Conservation (phyloP, 257 asterid species). For the Solanum bukasovii region DNA sequence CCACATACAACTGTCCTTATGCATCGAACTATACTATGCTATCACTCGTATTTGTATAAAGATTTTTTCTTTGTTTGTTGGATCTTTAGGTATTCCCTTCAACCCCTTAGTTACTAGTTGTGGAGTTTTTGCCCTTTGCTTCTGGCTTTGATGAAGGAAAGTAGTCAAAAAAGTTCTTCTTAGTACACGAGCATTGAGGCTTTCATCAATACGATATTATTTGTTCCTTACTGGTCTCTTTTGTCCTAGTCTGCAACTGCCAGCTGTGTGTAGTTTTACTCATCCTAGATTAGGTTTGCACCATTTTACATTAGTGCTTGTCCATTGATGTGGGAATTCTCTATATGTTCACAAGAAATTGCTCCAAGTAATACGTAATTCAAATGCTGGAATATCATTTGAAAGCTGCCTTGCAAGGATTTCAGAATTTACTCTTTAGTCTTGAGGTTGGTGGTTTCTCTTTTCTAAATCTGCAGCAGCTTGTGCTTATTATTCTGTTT, state of each 20-base stretch:
- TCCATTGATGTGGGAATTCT: background rate
- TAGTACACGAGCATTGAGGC: background rate
- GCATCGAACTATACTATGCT: slow-evolving; percentile 37
- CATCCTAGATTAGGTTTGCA: background rate
- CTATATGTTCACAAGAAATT: background rate
- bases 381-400: background rate
- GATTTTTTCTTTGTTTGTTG: background rate
- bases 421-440: background rate
- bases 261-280: background rate
- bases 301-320: background rate
- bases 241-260: background rate
- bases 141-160: background rate
- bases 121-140: background rate
- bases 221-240: background rate
- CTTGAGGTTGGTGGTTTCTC: background rate
- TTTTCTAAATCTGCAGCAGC: background rate
- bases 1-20: background rate
- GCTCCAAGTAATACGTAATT: background rate
- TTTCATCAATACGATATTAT: background rate
- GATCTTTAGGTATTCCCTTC: background rate
- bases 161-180: background rate
- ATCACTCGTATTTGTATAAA: slow-evolving; percentile 39
- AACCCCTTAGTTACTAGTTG: background rate
- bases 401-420: background rate
- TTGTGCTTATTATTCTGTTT: background rate